Evolutionary conservation across 371 early-diverging fungal species (phyloP).

Genomic region (Blyttiomyces sp.): DNA sequence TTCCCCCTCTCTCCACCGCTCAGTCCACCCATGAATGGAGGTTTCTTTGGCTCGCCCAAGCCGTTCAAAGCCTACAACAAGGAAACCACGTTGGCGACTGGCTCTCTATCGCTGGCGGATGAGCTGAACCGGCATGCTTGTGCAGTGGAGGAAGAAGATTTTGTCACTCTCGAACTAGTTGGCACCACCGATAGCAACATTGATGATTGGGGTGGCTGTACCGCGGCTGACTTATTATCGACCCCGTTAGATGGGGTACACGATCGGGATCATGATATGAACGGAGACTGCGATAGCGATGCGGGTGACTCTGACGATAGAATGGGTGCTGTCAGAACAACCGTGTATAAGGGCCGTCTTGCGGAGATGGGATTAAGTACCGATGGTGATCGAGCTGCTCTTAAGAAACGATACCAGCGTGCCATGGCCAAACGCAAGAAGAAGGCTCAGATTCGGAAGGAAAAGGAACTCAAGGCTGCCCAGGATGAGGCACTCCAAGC

Average conservation of each 20-base stretch:
- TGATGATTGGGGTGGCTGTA: not conserved
- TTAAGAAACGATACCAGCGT: not conserved
- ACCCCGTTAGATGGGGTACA: no score
- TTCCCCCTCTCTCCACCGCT: not conserved
- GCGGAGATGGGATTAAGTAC: not conserved
- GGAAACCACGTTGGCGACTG: no score
- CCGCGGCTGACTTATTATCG: not conserved
- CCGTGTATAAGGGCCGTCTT: not conserved
- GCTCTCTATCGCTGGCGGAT: not conserved
- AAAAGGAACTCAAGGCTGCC: no score
- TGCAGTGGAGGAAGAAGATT: not conserved
- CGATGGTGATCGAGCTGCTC: not conserved
- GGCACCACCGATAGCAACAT: not conserved
- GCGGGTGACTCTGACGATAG: not conserved
- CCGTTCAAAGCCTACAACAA: no score
- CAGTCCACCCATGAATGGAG: not conserved
- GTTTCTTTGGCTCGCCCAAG: not conserved
- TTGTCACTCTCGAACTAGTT: not conserved
- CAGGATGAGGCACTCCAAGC: no score
- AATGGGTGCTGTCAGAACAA: not conserved
- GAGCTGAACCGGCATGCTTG: not conserved
- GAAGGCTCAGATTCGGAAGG: not conserved
- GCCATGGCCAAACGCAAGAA: not conserved
- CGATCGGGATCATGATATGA: no score
- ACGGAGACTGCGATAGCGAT: no score